A percentile compares a stretch with the other conserved stretches of the same genome.
These are phyloP conservation scores for Fonsecaea monophora DNA, from an alignment of 2,329 filamentous ascomycete genomes.

Conservation along the genomic window DNA sequence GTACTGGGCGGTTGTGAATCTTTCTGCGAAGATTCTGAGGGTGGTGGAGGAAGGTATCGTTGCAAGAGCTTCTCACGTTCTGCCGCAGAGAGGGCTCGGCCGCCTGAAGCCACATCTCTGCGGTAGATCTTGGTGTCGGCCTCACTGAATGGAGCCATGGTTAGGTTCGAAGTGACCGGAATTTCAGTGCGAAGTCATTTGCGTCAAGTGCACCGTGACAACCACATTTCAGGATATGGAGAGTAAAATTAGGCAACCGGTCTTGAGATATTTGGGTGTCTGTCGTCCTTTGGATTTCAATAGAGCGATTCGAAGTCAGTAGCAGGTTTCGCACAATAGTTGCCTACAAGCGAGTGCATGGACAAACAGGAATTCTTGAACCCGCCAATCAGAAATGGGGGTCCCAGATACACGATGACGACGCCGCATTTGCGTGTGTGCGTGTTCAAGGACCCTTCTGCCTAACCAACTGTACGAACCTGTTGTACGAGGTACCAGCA, in stretches of 20 bases:
- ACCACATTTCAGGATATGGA: background rate
- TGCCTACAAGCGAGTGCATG: background rate
- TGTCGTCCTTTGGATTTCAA: background rate
- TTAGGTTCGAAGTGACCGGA: slow-evolving; percentile 4
- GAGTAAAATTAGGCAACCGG: background rate
- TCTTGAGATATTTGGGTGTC: background rate
- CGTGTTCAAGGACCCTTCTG: too few relatives aligned
- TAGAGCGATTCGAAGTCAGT: background rate
- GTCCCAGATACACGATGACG: background rate
- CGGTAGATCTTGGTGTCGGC: slow-evolving; percentile 46
- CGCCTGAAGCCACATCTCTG: slow-evolving; percentile 49
- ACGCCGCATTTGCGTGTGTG: background rate
- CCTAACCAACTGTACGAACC: too few relatives aligned
- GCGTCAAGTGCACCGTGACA: background rate
- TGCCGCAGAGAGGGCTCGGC: slow-evolving; percentile 50
- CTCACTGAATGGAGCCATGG: slow-evolving; percentile 34
- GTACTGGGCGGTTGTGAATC: slow-evolving; percentile 16
- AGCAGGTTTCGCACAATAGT: background rate
- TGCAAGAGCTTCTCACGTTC: slow-evolving; percentile 61
- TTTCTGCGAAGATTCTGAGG: slow-evolving; percentile 22
- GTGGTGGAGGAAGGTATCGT: slow-evolving; percentile 58
- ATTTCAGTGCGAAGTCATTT: slow-evolving; percentile 2
- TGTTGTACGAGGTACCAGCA: too few relatives aligned
- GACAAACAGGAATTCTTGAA: background rate
- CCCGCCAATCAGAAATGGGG: background rate